phyloP scores from a whole-genome alignment of 2,329 filamentous ascomycete species.

The Hymenoscyphus fructigenus region DNA sequence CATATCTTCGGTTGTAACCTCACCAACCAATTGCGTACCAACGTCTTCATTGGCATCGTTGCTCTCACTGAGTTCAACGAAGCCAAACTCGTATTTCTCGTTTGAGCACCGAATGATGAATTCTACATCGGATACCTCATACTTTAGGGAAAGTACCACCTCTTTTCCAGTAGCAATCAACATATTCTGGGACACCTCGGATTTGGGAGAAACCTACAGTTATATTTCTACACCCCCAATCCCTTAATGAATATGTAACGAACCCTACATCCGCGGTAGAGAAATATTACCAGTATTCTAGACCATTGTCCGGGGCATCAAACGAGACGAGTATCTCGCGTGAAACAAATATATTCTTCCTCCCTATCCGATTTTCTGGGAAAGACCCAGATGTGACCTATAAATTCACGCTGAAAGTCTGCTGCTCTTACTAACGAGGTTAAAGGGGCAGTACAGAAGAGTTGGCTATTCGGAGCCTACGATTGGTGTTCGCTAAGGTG shows the following conservation, averaged over 20 bases:
- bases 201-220: not conserved
- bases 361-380: not conserved
- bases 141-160: not conserved
- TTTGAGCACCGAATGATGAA: not conserved
- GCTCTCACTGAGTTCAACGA: not conserved
- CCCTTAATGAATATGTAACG: too few relatives aligned
- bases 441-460: not conserved
- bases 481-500: not conserved
- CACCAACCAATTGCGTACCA: not conserved
- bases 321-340: not conserved
- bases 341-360: not conserved
- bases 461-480: not conserved
- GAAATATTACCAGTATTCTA: too few relatives aligned
- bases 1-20: constrained; percentile 13
- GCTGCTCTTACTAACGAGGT: not conserved
- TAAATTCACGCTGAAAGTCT: not conserved
- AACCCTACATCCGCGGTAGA: not conserved
- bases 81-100: constrained; percentile 6
- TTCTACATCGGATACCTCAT: not conserved
- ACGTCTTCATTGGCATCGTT: not conserved
- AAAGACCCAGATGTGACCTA: not conserved
- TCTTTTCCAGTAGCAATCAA: not conserved
- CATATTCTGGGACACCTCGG: not conserved
- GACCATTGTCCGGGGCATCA: not conserved
- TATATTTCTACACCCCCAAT: not conserved